Conservation (phyloP, 116 monocot species). For the Dioscorea cayenensis region DNA sequence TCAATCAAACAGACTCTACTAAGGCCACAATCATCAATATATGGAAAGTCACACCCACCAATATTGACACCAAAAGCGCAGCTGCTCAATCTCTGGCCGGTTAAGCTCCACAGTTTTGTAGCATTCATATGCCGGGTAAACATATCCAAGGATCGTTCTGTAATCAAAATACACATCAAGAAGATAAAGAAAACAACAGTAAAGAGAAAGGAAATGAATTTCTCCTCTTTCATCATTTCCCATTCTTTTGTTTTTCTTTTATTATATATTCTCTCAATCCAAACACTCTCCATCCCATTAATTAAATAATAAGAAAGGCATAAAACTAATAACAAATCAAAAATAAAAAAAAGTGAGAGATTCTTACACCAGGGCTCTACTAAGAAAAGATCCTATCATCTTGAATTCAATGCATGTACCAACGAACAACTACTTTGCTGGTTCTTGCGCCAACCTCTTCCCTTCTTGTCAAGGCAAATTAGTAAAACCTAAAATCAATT, state of each 20-base stretch:
- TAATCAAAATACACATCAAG: neutral
- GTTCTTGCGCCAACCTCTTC: no score
- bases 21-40: neutral
- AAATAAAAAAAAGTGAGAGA: neutral
- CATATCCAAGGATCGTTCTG: slow-evolving; percentile 74
- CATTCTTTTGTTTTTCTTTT: no score
- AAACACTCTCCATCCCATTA: no score
- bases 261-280: no score
- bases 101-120: slow-evolving; percentile 81
- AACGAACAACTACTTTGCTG: neutral
- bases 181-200: neutral
- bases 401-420: slow-evolving; percentile 9
- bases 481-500: no score
- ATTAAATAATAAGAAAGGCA: neutral
- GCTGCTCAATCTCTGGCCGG: slow-evolving; percentile 68
- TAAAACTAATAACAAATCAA: neutral
- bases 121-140: slow-evolving; percentile 92
- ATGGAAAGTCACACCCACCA: slow-evolving; percentile 29
- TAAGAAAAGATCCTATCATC: slow-evolving; percentile 80
- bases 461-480: no score
- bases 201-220: no score
- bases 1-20: neutral
- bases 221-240: no score
- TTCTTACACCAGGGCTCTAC: slow-evolving; percentile 55
- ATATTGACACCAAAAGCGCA: slow-evolving; percentile 96